Conservation (phyloP, 2,329 filamentous ascomycete genomes). For the Colletotrichum limetticola region DNA sequence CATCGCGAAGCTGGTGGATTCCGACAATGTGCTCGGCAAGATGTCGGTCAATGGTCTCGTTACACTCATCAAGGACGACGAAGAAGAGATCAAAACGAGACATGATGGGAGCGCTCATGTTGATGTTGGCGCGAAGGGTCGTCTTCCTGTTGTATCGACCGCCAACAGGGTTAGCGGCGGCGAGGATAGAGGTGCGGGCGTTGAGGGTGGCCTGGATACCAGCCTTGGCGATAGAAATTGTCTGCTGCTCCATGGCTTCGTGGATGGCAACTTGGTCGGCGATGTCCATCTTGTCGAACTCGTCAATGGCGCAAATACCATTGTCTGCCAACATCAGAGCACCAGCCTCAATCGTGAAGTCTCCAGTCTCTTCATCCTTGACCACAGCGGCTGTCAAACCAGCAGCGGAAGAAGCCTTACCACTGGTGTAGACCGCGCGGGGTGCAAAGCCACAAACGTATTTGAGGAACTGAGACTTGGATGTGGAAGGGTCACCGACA, state of each 20-base stretch:
- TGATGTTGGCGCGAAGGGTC: constrained; percentile 93
- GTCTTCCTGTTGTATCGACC: constrained; percentile 98
- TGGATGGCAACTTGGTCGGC: constrained; percentile 97
- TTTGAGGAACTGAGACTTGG: constrained; percentile 97
- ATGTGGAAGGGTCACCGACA: constrained; percentile 95
- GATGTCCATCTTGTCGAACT: constrained; percentile 99
- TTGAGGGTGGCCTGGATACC: constrained; percentile 98
- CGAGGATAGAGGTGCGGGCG: constrained; percentile 92
- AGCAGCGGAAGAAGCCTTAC: constrained; percentile 95
- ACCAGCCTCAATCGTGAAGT: constrained; percentile 98
- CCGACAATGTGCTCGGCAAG: constrained; percentile 94
- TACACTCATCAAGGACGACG: constrained; percentile 95
- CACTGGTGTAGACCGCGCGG: constrained; percentile 95
- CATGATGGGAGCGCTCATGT: constrained; percentile 99
- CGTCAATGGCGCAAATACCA: constrained; percentile 97
- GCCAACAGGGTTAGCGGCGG: constrained; percentile 94
- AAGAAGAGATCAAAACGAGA: constrained; percentile 99
- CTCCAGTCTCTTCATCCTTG: constrained; percentile 97
- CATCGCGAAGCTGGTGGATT: constrained; percentile 92
- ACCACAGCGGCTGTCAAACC: constrained; percentile 97
- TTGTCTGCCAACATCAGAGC: constrained; percentile 98
- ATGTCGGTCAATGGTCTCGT: constrained; percentile 89
- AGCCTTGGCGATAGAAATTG: constrained; percentile 97
- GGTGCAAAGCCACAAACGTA: constrained; percentile 98
- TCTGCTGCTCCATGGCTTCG: constrained; percentile 99